These are phyloP conservation scores for Tanozyma kutaoensis DNA, from an alignment of 805 yeast species.

Conservation along the genomic window DNA sequence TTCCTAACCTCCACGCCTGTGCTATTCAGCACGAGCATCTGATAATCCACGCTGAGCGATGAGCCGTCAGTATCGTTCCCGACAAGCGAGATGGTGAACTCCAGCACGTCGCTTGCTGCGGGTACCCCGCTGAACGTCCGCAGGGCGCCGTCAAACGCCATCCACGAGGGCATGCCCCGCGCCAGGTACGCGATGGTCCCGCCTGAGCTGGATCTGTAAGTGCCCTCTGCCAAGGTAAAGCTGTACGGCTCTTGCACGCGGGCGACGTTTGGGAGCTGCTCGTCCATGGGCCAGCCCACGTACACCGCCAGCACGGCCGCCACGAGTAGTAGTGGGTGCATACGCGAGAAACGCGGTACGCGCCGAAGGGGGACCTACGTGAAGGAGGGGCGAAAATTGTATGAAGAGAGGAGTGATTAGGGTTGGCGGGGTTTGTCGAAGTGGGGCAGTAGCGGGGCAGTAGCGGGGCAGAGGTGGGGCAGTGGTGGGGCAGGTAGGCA, in stretches of 20 bases:
- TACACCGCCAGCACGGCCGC: constrained; percentile 31
- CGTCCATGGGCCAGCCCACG: constrained; percentile 63
- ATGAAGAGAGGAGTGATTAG: neutral
- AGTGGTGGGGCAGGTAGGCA: no score
- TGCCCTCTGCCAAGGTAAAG: constrained; percentile 58
- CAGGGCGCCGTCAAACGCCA: constrained; percentile 49
- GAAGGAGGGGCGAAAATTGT: neutral
- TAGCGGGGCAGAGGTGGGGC: no score
- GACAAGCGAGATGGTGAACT: constrained; percentile 31
- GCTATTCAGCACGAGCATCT: constrained; percentile 45
- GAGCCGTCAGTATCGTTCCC: constrained; percentile 55
- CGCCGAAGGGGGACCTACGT: neutral
- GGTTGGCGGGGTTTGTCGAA: no score
- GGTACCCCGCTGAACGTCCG: constrained; percentile 66
- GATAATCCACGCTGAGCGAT: constrained; percentile 31
- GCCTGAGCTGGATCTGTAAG: constrained; percentile 34
- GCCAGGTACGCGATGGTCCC: constrained; percentile 42
- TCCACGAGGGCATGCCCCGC: constrained; percentile 61
- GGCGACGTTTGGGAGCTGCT: constrained; percentile 84
- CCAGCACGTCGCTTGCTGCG: constrained; percentile 25
- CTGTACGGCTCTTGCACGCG: constrained; percentile 46
- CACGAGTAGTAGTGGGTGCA: constrained; percentile 2
- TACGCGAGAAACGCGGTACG: neutral
- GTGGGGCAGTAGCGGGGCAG: no score
- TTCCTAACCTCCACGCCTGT: constrained; percentile 41